Evolutionary conservation across 306 rosid genomes (phyloP).

Genomic region (Prosopis cineraria): DNA sequence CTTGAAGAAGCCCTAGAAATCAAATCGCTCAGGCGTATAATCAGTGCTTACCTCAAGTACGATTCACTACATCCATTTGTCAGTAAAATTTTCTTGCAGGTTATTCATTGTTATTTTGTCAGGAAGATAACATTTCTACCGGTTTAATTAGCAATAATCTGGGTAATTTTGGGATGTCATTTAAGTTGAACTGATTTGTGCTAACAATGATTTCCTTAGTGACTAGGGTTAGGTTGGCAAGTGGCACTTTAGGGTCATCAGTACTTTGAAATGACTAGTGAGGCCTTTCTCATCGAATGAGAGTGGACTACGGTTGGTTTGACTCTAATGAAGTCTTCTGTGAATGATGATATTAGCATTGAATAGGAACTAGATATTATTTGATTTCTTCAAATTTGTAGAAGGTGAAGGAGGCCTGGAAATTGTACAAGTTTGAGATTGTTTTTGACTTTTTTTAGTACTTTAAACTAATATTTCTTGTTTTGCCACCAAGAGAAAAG

Average conservation of each 20-base stretch:
- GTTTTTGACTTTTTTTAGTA: no score
- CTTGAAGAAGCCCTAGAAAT: conserved; percentile 91
- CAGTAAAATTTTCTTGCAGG: background rate
- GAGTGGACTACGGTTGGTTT: background rate
- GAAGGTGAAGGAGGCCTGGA: background rate
- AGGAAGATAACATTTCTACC: background rate
- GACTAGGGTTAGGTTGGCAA: background rate
- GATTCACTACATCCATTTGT: background rate
- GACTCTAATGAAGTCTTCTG: background rate
- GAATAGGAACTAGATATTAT: background rate
- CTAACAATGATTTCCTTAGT: background rate
- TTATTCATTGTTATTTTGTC: background rate
- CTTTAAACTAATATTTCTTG: background rate
- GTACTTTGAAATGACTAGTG: background rate
- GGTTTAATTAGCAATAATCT: background rate
- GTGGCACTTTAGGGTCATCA: background rate
- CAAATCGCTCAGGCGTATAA: conserved; percentile 85
- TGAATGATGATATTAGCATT: background rate
- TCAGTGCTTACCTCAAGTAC: conserved; percentile 93
- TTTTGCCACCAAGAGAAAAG: background rate
- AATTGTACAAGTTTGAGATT: no score
- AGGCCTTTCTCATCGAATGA: background rate
- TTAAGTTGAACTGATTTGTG: background rate
- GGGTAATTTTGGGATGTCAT: background rate
- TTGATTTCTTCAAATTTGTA: background rate